phyloP scores from a whole-genome alignment of 2,329 filamentous ascomycete species.

The Botryotinia globosa region DNA sequence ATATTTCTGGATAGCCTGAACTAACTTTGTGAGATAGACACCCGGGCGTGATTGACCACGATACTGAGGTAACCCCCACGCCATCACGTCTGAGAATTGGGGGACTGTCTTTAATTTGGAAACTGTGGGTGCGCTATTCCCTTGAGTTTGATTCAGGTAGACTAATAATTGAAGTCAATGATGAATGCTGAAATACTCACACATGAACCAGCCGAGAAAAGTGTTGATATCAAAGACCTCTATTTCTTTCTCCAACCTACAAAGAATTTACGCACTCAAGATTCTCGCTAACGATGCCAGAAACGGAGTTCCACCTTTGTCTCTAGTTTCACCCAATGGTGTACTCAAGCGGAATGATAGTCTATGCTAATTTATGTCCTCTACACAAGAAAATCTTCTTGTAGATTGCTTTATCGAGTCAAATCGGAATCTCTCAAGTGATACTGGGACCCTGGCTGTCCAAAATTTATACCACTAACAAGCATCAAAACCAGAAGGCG shows the following conservation, averaged over 20 bases:
- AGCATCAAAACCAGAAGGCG: background rate
- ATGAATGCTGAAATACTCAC: background rate
- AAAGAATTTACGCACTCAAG: background rate
- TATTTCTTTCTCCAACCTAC: background rate
- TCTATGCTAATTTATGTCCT: too few species aligned
- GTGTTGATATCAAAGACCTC: background rate
- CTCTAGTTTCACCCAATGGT: background rate
- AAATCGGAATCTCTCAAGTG: background rate
- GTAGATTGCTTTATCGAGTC: background rate
- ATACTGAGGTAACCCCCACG: background rate
- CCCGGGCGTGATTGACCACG: rapidly evolving
- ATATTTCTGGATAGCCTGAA: background rate
- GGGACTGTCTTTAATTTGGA: background rate
- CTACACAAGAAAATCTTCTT: background rate
- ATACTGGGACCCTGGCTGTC: background rate
- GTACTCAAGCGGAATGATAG: background rate
- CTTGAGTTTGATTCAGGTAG: background rate
- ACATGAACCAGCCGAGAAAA: background rate
- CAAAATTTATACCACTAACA: background rate
- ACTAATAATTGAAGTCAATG: background rate
- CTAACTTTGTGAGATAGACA: background rate
- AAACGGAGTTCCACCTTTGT: background rate
- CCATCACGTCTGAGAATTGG: background rate
- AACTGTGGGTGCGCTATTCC: background rate
- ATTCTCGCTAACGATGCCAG: background rate